Evolutionary conservation across 208 protist genomes (phyloP).

Genomic region (Trichomonas vaginalis): DNA sequence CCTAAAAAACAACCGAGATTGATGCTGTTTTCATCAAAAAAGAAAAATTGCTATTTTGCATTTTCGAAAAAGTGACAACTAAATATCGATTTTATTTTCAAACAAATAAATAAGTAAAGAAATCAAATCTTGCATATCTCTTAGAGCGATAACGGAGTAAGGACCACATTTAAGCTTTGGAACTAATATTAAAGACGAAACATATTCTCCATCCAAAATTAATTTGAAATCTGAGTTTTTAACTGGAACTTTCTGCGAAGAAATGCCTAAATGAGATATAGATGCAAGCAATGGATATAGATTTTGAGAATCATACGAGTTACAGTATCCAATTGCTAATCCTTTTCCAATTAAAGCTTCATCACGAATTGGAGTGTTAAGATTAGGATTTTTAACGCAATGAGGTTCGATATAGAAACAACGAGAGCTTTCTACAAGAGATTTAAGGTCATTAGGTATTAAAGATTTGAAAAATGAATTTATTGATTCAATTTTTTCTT

Average conservation of each 20-base stretch:
- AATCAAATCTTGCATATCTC: not conserved
- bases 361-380: not conserved
- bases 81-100: too few relatives aligned
- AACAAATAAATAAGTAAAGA: not conserved
- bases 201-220: not conserved
- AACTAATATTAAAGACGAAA: not conserved
- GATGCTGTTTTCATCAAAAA: too few relatives aligned
- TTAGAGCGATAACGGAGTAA: not conserved
- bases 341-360: not conserved
- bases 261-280: not conserved
- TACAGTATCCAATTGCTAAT: not conserved
- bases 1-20: too few relatives aligned
- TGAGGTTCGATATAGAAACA: not conserved
- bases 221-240: not conserved
- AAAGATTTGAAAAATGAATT: not conserved
- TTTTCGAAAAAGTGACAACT: too few relatives aligned
- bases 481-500: not conserved
- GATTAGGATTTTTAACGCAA: not conserved
- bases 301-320: not conserved
- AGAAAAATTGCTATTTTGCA: too few relatives aligned
- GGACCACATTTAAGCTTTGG: not conserved
- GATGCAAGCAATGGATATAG: not conserved
- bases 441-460: not conserved
- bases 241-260: not conserved
- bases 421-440: not conserved